Percentiles rank a stretch among this genome's conserved stretches.
These are phyloP conservation scores for Naganishia vaughanmartiniae DNA, from an alignment of 768 basidiomycete genomes.

Conservation along the genomic window DNA sequence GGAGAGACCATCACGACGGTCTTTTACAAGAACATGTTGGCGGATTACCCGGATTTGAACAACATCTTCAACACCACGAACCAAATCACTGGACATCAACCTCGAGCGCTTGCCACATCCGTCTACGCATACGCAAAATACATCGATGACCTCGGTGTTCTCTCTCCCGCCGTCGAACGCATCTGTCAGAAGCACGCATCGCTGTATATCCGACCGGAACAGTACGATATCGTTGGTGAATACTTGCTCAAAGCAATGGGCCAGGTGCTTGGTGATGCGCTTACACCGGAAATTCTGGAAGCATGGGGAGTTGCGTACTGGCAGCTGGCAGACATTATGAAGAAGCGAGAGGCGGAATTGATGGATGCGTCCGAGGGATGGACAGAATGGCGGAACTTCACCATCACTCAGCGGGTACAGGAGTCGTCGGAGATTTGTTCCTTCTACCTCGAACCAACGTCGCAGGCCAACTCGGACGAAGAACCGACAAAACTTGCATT, in stretches of 20 bases:
- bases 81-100: constrained; percentile 32
- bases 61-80: constrained; percentile 32
- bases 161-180: constrained; percentile 35
- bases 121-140: constrained; percentile 38
- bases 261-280: constrained; percentile 36
- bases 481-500: constrained; percentile 23
- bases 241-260: constrained; percentile 36
- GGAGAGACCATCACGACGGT: constrained; percentile 29
- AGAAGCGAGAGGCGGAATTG: constrained; percentile 31
- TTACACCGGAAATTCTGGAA: constrained; percentile 35
- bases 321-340: constrained; percentile 35
- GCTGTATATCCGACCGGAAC: constrained; percentile 34
- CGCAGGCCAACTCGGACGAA: background rate
- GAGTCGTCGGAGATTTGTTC: constrained; percentile 34
- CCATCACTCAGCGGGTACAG: constrained; percentile 29
- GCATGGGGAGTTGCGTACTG: constrained; percentile 39
- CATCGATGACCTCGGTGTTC: constrained; percentile 37
- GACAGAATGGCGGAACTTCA: constrained; percentile 34
- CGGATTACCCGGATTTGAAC: constrained; percentile 23
- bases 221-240: constrained; percentile 39
- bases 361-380: constrained; percentile 29
- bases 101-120: constrained; percentile 36
- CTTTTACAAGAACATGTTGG: constrained; percentile 32
- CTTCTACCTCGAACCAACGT: constrained; percentile 32
- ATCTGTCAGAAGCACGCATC: constrained; percentile 40